These are phyloP conservation scores for Pseudocercospora fuligena DNA, from an alignment of 2,329 filamentous ascomycete genomes.

Conservation along the genomic window DNA sequence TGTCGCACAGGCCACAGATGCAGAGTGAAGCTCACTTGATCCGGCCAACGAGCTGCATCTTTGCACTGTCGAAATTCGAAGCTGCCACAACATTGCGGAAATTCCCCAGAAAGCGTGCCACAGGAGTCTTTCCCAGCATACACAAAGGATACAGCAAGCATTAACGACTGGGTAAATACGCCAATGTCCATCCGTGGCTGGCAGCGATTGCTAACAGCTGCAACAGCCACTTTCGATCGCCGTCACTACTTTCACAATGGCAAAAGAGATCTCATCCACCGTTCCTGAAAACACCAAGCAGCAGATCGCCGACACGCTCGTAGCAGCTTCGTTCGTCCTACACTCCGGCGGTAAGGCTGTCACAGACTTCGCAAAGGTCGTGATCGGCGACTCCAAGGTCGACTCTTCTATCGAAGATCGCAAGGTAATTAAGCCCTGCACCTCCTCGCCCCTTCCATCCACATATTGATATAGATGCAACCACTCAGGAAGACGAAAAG, in stretches of 20 bases:
- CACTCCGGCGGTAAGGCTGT: constrained; percentile 24
- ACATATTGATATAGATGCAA: not conserved
- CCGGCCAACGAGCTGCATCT: not conserved
- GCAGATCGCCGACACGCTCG: constrained; percentile 16
- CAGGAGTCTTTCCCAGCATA: not conserved
- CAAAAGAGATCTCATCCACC: constrained; percentile 11
- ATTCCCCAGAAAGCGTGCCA: not conserved
- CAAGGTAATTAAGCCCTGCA: constrained; percentile 2
- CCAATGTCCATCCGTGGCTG: not conserved
- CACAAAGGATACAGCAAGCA: not conserved
- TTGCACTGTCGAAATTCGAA: not conserved
- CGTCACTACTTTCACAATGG: constrained; percentile 6
- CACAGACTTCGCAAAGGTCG: constrained; percentile 17
- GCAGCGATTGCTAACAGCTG: not conserved
- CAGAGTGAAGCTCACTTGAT: constrained; percentile 3
- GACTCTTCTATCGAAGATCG: constrained; percentile 15
- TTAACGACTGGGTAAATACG: not conserved
- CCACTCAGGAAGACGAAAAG: constrained; percentile 19
- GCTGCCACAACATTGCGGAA: not conserved
- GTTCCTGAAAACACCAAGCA: constrained; percentile 11
- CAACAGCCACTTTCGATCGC: not conserved
- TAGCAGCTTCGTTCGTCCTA: constrained; percentile 16
- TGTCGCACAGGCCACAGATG: not conserved
- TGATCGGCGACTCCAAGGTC: constrained; percentile 16
- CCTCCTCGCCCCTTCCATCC: not conserved